Conservation (phyloP, 2,329 filamentous ascomycete genomes). For the Aspergillus sp. region DNA sequence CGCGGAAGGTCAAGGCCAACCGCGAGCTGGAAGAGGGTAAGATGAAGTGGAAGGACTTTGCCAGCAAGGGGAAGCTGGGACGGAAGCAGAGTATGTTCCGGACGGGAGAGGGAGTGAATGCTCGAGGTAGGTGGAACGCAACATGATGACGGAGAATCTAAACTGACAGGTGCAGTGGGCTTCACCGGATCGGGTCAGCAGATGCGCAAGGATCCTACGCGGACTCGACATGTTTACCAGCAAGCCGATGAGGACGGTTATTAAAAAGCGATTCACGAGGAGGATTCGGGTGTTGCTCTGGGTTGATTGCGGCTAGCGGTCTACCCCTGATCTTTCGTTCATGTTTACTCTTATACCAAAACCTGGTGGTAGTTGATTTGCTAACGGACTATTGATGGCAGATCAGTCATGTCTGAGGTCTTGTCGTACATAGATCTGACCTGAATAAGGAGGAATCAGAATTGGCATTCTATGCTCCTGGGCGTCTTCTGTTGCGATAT, state of each 20-base stretch:
- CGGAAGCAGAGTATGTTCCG: slow-evolving; percentile 98
- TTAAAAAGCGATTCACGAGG: slow-evolving; percentile 17
- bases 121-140: slow-evolving; percentile 64
- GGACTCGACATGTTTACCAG: slow-evolving; percentile 82
- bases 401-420: slow-evolving; percentile 21
- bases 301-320: slow-evolving; percentile 12
- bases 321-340: slow-evolving; percentile 11
- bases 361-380: slow-evolving; percentile 9
- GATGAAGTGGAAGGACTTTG: slow-evolving; percentile 93
- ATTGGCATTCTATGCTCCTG: no score
- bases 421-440: slow-evolving; percentile 18
- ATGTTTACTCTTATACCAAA: slow-evolving; percentile 17
- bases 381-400: slow-evolving; percentile 28
- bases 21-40: slow-evolving; percentile 89
- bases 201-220: slow-evolving; percentile 88
- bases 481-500: no score
- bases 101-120: slow-evolving; percentile 81
- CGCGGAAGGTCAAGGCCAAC: slow-evolving; percentile 79
- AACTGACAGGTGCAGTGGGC: slow-evolving; percentile 65
- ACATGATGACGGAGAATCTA: background rate
- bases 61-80: slow-evolving; percentile 65
- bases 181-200: slow-evolving; percentile 93
- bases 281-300: background rate
- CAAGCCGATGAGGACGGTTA: slow-evolving; percentile 67
- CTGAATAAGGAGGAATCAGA: slow-evolving; percentile 1